phyloP scores from a whole-genome alignment of 371 early-diverging fungal genomes.

The Saksenaea oblongispora region DNA sequence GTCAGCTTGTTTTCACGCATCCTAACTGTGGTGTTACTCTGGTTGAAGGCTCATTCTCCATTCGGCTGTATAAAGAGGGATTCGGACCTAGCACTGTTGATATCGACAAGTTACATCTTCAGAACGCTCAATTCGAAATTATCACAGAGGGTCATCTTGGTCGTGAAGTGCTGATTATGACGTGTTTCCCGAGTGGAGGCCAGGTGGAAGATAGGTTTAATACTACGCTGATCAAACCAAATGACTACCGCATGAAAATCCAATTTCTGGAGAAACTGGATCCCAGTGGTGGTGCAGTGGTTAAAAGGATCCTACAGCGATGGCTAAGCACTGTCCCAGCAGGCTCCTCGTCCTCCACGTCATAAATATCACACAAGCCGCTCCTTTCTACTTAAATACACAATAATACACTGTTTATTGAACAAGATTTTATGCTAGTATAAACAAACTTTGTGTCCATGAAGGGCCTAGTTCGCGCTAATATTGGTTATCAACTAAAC shows the following conservation, averaged over 20 bases:
- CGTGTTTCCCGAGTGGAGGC: constrained; percentile 29
- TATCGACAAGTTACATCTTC: constrained; percentile 51
- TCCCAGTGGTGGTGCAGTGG: constrained; percentile 55
- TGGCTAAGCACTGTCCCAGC: constrained; percentile 39
- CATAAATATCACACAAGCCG: background rate
- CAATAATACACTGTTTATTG: too few relatives aligned
- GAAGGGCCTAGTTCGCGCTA: too few relatives aligned
- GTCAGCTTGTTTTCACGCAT: constrained; percentile 47
- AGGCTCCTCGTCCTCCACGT: background rate
- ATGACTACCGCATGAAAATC: constrained; percentile 43
- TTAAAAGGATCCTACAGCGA: constrained; percentile 54
- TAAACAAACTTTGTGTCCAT: too few relatives aligned
- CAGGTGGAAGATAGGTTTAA: constrained; percentile 38
- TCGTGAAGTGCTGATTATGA: constrained; percentile 53
- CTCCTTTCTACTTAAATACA: background rate
- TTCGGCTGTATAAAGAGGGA: constrained; percentile 49
- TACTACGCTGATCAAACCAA: constrained; percentile 42
- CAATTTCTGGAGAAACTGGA: constrained; percentile 60
- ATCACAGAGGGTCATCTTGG: constrained; percentile 40
- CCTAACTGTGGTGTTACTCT: constrained; percentile 63
- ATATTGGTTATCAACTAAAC: too few relatives aligned
- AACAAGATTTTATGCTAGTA: too few relatives aligned
- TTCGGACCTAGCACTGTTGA: constrained; percentile 46
- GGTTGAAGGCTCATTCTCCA: constrained; percentile 52
- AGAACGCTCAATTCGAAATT: constrained; percentile 44